Percentiles rank a stretch among this genome's conserved stretches.
These are phyloP conservation scores for sorghum (Sorghum bicolor) DNA, from an alignment of 176 grass and related monocot species.

Conservation along the genomic window DNA sequence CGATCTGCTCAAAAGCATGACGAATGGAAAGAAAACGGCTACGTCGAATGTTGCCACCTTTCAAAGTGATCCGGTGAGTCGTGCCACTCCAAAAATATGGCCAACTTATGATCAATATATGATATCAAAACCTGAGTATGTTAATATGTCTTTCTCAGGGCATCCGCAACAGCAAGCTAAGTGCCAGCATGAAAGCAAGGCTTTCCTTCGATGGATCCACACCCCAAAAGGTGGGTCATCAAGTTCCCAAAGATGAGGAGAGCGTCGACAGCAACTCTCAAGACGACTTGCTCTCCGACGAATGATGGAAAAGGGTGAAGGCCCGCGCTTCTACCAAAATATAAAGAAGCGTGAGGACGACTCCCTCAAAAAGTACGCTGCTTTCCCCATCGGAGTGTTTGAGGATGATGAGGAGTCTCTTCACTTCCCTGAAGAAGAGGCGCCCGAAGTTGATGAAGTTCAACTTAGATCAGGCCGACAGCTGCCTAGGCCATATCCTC, in stretches of 20 bases:
- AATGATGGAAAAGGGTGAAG: not conserved
- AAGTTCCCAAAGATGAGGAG: not conserved
- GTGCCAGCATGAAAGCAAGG: not conserved
- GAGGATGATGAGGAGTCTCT: not conserved
- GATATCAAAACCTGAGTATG: not conserved
- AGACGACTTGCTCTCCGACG: not conserved
- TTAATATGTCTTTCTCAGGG: not conserved
- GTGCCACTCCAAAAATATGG: not conserved
- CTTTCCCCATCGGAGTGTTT: not conserved
- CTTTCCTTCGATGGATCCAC: not conserved
- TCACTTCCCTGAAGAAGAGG: not conserved
- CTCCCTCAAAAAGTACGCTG: accelerated
- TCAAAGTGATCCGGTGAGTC: not conserved
- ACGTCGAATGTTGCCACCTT: not conserved
- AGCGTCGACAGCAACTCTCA: not conserved
- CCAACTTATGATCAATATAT: not conserved
- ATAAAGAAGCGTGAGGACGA: not conserved
- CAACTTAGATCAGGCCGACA: not conserved
- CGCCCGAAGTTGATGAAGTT: not conserved
- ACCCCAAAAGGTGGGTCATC: not conserved
- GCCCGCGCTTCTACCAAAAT: not conserved
- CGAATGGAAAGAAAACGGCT: not conserved
- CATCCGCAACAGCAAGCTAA: not conserved
- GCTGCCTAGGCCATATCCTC: not conserved
- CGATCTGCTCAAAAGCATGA: not conserved